Base-by-base conservation (phyloP, 1,139 yeast species). In the Nakaseomyces nivariensis region DNA sequence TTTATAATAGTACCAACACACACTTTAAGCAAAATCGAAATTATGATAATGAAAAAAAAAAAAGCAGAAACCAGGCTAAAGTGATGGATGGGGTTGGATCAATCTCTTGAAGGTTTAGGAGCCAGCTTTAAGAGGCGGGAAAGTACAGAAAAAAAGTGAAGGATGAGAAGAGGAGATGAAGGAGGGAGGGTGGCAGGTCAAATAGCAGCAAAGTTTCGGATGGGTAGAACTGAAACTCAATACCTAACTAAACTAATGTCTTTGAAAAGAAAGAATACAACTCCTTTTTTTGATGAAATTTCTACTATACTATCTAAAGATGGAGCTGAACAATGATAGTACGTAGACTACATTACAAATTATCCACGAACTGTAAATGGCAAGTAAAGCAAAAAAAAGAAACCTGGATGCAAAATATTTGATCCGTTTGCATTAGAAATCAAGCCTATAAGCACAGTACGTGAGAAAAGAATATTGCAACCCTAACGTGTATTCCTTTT, bases 71-170 rank as follows among this genome's bases (percentile, higher is more conserved):
- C 36, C 13, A 33, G 40, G 40, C 40, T 22, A 37, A 37, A 13
- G 40, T 37, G 40, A 37, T 37, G 40, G 40, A 13, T 37, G 26
- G 40, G 40, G 40, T 37, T 37, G 40, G 40, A 37, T 37, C 40
- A 37, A 37, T 17, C 6, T 37, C 13, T 22, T 9, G 25, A n/a
- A 37, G 25, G 26, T 37, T 37, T 5, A 37, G 40, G 40, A 37
- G 40, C 26, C 37, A 8, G 40, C 26, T 29, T 17, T 29, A 29
- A 29, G 31, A 29, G 31, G 31, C 9, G 31, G 31, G 31, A 29
- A 9, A 3, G 31, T 29, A 29, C 9, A 9, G 31, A 29, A 29
- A 29, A 9, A 29, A 33, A 17, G 25, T 22, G 25, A 8, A 17
- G 40, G 10, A 37, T 34, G 17, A 34, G 37, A 34, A 10, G 24